Percentiles rank a stretch among this genome's conserved stretches.
phyloP scores from a whole-genome alignment of 305 asterid genomes.

The Fraxinus latifolia region DNA sequence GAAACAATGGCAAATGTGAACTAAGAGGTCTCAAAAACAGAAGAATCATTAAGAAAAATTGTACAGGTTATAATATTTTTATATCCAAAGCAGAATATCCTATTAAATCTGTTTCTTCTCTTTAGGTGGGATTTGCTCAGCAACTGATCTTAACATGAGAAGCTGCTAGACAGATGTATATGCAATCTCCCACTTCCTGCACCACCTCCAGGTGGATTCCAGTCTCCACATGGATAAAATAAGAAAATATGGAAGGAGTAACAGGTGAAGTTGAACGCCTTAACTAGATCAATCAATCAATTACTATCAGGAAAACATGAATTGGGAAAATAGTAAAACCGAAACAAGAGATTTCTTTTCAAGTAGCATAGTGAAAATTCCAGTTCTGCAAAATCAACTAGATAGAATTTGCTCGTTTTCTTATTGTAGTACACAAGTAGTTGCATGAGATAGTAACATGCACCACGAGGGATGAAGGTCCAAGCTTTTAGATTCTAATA shows the following conservation, averaged over 20 bases:
- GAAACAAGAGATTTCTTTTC: not conserved
- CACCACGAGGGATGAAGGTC: not conserved
- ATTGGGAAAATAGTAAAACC: not conserved
- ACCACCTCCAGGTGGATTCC: not conserved
- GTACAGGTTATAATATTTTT: not conserved
- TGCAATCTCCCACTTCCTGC: not conserved
- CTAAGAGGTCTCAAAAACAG: not conserved
- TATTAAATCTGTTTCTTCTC: not conserved
- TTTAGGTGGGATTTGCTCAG: not conserved
- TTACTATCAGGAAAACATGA: not conserved
- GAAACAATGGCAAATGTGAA: not conserved
- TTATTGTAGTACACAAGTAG: not conserved
- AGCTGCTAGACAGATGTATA: not conserved
- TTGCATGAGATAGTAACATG: not conserved
- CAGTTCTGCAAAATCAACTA: not conserved
- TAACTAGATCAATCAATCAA: not conserved
- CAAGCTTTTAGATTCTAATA: not conserved
- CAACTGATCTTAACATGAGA: not conserved
- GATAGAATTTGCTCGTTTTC: not conserved
- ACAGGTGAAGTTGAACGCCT: not conserved
- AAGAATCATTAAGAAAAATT: not conserved
- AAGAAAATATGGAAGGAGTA: not conserved
- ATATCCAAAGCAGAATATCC: not conserved
- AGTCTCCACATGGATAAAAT: not conserved
- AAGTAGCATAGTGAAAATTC: not conserved